A percentile compares a stretch with the other conserved stretches of the same genome.
Conservation (phyloP, 164 flowering plant species). For the Hamamelis virginiana region DNA sequence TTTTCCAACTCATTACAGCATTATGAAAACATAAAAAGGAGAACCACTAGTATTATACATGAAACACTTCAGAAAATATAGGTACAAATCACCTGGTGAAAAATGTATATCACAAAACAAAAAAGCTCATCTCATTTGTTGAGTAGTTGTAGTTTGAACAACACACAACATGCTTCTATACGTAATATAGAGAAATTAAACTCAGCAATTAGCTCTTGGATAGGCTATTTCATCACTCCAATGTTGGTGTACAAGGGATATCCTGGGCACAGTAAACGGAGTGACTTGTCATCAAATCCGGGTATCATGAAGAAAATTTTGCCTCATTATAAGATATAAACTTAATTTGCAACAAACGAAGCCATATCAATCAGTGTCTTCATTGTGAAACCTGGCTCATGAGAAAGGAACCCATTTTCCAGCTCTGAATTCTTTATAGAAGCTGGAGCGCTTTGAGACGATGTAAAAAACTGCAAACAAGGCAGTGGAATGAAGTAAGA, state of each 20-base stretch:
- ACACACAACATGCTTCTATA: background rate
- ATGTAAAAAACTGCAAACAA: conserved; percentile 69
- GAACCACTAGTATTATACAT: too few species aligned
- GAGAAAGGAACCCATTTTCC: conserved; percentile 73
- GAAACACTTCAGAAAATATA: too few species aligned
- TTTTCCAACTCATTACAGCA: too few species aligned
- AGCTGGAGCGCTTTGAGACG: conserved; percentile 70
- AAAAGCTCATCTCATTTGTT: background rate
- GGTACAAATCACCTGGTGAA: too few species aligned
- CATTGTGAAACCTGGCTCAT: conserved; percentile 16
- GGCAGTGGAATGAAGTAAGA: background rate
- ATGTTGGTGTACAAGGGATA: background rate
- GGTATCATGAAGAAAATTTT: background rate
- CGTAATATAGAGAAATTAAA: background rate
- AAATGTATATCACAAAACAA: background rate
- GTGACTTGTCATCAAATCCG: too few species aligned
- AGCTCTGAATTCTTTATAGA: conserved; percentile 71
- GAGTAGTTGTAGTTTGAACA: background rate
- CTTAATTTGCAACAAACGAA: background rate
- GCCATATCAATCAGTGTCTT: background rate
- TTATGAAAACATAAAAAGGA: too few species aligned
- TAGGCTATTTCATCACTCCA: background rate
- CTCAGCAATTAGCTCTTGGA: background rate
- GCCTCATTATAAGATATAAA: background rate
- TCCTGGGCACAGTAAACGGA: too few species aligned